These are phyloP conservation scores for Lecanicillium sp. DNA, from an alignment of 2,329 filamentous ascomycete species.

Conservation along the genomic window DNA sequence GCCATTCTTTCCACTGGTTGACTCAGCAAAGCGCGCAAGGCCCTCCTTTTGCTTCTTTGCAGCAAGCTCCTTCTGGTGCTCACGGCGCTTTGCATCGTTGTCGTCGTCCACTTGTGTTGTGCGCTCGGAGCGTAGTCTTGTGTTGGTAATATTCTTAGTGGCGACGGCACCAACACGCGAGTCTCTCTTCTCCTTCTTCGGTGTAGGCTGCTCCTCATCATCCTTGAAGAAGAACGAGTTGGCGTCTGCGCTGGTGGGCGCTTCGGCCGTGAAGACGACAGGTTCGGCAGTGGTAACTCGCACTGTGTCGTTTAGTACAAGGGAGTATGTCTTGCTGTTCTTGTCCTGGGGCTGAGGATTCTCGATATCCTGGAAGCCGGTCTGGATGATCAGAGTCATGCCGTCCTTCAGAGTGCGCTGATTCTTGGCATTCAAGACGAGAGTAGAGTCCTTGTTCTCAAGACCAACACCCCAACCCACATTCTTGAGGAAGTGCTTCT, in stretches of 20 bases:
- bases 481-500: conserved; percentile 90
- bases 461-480: conserved; percentile 90
- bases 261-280: conserved; percentile 88
- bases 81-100: conserved; percentile 75
- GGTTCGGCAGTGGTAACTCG: conserved; percentile 74
- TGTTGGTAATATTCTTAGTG: conserved; percentile 91
- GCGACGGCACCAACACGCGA: conserved; percentile 77
- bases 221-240: conserved; percentile 99
- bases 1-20: conserved; percentile 76
- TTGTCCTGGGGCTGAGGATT: conserved; percentile 85
- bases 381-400: conserved; percentile 90
- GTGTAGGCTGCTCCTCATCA: conserved; percentile 74
- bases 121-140: conserved; percentile 83
- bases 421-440: conserved; percentile 85
- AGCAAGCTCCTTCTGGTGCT: conserved; percentile 86
- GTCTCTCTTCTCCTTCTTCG: conserved; percentile 88
- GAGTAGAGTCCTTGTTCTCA: conserved; percentile 76
- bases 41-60: conserved; percentile 86
- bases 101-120: conserved; percentile 85
- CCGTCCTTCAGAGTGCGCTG: conserved; percentile 78
- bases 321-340: conserved; percentile 79
- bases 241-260: conserved; percentile 82
- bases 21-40: conserved; percentile 75
- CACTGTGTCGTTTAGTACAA: conserved; percentile 88
- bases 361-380: conserved; percentile 82